Evolutionary conservation across 2,329 filamentous ascomycete species (phyloP).

Genomic region (Cytospora chrysosperma): DNA sequence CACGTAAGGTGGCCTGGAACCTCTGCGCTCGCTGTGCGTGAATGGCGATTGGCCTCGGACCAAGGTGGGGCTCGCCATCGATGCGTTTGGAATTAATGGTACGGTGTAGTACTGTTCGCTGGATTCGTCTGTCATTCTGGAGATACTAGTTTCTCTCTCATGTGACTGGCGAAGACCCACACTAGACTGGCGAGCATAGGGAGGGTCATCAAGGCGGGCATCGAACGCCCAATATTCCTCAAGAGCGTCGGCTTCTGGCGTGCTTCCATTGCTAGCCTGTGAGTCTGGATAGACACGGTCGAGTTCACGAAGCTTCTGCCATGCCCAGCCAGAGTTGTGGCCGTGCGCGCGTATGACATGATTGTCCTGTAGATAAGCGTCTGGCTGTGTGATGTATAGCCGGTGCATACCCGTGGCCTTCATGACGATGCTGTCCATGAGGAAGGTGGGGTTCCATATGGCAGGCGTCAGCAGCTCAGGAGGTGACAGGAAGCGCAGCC

Average conservation of each 20-base stretch:
- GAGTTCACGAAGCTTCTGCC: slow-evolving; percentile 66
- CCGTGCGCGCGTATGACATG: slow-evolving; percentile 37
- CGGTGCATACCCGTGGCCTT: slow-evolving; percentile 61
- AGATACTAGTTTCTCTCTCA: slow-evolving; percentile 25
- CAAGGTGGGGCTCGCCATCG: slow-evolving; percentile 32
- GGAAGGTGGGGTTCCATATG: slow-evolving; percentile 69
- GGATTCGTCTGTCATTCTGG: slow-evolving; percentile 42
- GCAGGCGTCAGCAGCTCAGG: slow-evolving; percentile 72
- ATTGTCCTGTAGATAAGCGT: slow-evolving; percentile 68
- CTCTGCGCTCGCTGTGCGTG: slow-evolving; percentile 38
- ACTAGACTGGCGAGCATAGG: slow-evolving; percentile 44
- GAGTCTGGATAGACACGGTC: slow-evolving; percentile 54
- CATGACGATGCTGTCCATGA: slow-evolving; percentile 72
- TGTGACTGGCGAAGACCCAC: slow-evolving; percentile 41
- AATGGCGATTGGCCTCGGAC: slow-evolving; percentile 42
- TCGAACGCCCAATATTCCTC: slow-evolving; percentile 69
- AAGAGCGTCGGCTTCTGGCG: slow-evolving; percentile 58
- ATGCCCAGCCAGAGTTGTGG: slow-evolving; percentile 62
- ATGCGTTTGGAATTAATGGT: slow-evolving; percentile 32
- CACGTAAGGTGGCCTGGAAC: slow-evolving; percentile 47
- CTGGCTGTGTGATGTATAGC: slow-evolving; percentile 73
- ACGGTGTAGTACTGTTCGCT: slow-evolving; percentile 41
- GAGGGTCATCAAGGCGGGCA: slow-evolving; percentile 59
- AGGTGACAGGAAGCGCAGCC: slow-evolving; percentile 67
- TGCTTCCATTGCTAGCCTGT: slow-evolving; percentile 37